Base-by-base conservation (phyloP, 2,329 filamentous ascomycete species). In the Cladosporium cucumerinum region DNA sequence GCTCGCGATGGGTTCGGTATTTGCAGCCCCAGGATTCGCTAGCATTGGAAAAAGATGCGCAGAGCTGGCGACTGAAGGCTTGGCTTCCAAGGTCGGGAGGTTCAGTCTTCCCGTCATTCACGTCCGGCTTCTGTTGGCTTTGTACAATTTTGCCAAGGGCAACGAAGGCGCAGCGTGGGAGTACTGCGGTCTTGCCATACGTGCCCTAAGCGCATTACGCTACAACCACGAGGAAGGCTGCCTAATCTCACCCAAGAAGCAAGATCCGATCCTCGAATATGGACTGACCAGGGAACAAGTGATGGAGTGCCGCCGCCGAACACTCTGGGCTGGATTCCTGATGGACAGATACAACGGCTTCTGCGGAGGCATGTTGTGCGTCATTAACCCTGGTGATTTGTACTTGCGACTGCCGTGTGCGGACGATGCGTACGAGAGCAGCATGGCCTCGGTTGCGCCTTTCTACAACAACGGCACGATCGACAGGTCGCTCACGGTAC, bases 271-370 rank as follows among this genome's bases (percentile, higher is more conserved):
- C 23, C 55, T 59, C 3, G 46, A 58, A 23, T 77, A 73, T 57
- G 69, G 63, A 2, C 64, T 77, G 23, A 70, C 71, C 4, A 61
- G 61, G 10, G 70, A 74, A 26, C 76, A 77, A 32, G 84, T 88
- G 69, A 82, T 84, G 26, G 90, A 93, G 76, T 88, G 87, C 70
- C 83, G 86, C 66, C 83, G 89, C 68, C 82, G 90, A 64, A 91
- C 88, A 0, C 89, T 91, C 71, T 93, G 89, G 89, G 85, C 87
- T 30, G 84, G 86, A 60, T 90, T 88, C 69, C 78, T 91, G 69
- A 83, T 90, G 74, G 90, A 92, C 78, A 84, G 88, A 57, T 85
- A 89, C 66, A 87, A 85, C 57, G 84, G 84, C 16, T 82, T 87
- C 66, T 87, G 78, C 58, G 77, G 77, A 64, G 77, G 87, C 32